Evolutionary conservation across 768 basidiomycete species (phyloP), one percentile per base, ranked within the genome.

Genomic region (Baorangia bicolor): DNA sequence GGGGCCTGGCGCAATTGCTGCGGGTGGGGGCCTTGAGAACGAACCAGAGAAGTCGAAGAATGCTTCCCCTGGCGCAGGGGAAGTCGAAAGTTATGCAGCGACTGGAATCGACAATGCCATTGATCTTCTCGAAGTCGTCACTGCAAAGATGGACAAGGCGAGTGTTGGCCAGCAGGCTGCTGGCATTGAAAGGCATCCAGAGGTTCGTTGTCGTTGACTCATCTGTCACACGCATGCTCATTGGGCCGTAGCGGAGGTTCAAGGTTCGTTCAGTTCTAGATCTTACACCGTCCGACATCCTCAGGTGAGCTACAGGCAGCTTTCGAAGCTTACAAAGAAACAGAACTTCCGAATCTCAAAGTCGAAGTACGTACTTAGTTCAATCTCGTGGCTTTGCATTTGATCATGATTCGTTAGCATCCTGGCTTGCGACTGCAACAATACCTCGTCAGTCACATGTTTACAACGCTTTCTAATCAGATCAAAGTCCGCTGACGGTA

Each of bases 71-170:
- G n/a, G n/a, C n/a, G n/a, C 66, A 9, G 70, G 74, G 49, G 79
- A 82, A 52, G 70, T 80, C 13, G 87, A 93, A 73, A 87, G 86
- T 65, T 90, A 79, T 71, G 69, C 84, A 4, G 94, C 94, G 14
- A 92, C 90, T 23, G 94, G 94, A 13, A 82, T 98, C 50, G 94
- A 98, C 66, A 88, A 92, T 69, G 93, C 91, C 10, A 69, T 98
- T 48, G 94, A 98, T 72, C 78, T 96, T 51, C 70, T 97, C 58
- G 90, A 92, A 55, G 81, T 94, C 5, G 92, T 96, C 27, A 95
- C 85, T 44, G 90, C 91, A 4, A 94, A 93, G 80, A 87, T 84
- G 82, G 94, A 96, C 71, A 96, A 96, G 75, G 91, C 92, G 2
- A 92, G 90, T 62, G 77, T 95, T 33, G 94, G 94, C 0, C 83